A percentile compares a stretch with the other conserved stretches of the same genome.
These are phyloP conservation scores for Lipomyces mesembrius DNA, from an alignment of 805 yeast genomes.

Conservation along the genomic window DNA sequence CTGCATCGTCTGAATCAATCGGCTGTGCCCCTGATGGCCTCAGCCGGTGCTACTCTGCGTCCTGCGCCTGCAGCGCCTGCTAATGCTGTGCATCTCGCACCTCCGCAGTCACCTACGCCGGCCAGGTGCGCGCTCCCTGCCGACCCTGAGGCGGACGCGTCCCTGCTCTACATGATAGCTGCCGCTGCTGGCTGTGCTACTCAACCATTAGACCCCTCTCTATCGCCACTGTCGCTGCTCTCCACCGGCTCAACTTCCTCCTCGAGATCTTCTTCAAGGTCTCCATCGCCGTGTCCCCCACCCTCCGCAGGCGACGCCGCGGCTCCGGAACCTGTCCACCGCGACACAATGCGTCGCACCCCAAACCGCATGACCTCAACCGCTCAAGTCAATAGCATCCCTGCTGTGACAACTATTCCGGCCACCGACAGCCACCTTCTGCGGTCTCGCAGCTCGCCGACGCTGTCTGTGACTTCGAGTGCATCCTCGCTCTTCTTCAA, in stretches of 20 bases:
- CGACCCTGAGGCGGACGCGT: not conserved
- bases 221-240: not conserved
- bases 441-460: constrained; percentile 21
- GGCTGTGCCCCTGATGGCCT: not conserved
- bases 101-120: constrained; percentile 5
- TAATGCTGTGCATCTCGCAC: not conserved
- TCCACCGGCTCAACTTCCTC: constrained; percentile 7
- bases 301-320: not conserved
- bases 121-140: constrained; percentile 6
- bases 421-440: not conserved
- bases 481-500: constrained; percentile 17
- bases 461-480: constrained; percentile 9
- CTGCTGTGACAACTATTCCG: not conserved
- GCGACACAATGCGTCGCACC: constrained; percentile 7
- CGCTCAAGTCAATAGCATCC: not conserved
- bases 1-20: not conserved
- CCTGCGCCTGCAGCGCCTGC: not conserved
- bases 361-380: not conserved
- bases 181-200: not conserved
- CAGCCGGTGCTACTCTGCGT: not conserved
- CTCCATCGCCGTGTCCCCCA: not conserved
- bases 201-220: not conserved
- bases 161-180: constrained; percentile 4
- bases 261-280: constrained; percentile 7
- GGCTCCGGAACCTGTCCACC: constrained; percentile 8